Evolutionary conservation across 805 yeast genomes (phyloP), one percentile per base, ranked within the genome.

Genomic region (Myxozyma geophila): DNA sequence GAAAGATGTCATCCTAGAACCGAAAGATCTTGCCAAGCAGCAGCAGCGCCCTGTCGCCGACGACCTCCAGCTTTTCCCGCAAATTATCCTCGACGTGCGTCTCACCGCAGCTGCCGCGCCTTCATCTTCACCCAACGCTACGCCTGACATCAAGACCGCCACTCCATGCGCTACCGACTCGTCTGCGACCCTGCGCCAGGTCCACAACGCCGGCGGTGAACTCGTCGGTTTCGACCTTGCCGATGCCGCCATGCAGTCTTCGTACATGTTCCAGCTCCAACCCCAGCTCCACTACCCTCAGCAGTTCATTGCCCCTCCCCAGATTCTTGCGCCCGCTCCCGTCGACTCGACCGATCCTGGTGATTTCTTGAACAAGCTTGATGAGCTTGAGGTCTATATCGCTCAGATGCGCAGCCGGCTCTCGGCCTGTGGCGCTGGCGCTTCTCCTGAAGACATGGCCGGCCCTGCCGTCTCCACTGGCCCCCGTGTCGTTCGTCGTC

Each of bases 101-200:
- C 51, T 65, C 33, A 54, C 68, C 12, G 54, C 67, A 3, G 19
- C 60, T 13, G 54, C 58, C 5, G 12, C 58, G 43, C 52, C 56
- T 17, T 41, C 59, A 15, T 7, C 17, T 21, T 21, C 35, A 21
- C 33, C 51, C 7, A 5, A 19, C 17, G 23, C 35, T 10, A 6
- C 35, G n/a, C n/a, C 59, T 47, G 54, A 47, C 52, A 37, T 36
- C 44, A 47, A 57, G 39, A 46, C 63, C 17, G 54, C 61, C 10
- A 65, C 68, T 5, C 64, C 68, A 1, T 65, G 68, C 54, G 66
- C 68, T 7, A 65, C 68, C n/a, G 67, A 59, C 44, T 52, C 61
- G 19, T 46, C 64, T 4, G 56, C 65, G 6, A 59, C 62, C 17
- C 50, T 60, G 3, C 43, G 39, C 17, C 68, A 62, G 55, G 64